Percentiles rank a stretch among this genome's conserved stretches.
Conservation (phyloP, 2,329 filamentous ascomycete genomes). For the Ambrosiella beaveri region DNA sequence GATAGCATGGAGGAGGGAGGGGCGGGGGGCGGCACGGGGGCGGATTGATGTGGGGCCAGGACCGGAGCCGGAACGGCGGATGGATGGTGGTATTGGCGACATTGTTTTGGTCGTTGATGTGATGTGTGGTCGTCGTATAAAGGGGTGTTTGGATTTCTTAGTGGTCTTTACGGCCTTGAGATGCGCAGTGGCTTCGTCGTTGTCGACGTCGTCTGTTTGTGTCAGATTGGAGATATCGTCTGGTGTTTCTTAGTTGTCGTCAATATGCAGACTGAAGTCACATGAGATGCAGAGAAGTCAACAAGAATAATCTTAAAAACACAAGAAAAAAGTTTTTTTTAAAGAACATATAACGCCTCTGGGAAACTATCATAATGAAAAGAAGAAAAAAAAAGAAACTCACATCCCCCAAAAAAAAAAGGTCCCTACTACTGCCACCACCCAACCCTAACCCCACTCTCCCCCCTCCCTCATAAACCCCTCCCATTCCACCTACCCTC, state of each 20-base stretch:
- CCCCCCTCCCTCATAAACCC: neutral
- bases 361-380: neutral
- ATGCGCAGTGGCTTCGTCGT: neutral
- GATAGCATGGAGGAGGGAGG: conserved; percentile 34
- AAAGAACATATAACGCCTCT: neutral
- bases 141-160: neutral
- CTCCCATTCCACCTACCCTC: neutral
- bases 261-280: neutral
- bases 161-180: neutral
- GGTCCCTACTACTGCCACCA: neutral
- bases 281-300: neutral
- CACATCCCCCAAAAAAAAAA: neutral
- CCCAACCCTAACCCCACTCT: neutral
- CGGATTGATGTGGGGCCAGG: conserved; percentile 20
- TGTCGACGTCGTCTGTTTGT: neutral
- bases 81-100: conserved; percentile 30
- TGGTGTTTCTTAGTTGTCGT: no score
- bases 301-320: neutral
- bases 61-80: conserved; percentile 20
- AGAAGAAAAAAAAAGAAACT: neutral
- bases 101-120: conserved; percentile 19
- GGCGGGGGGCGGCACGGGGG: conserved; percentile 21
- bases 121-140: neutral
- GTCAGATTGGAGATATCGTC: no score
- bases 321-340: neutral